Conservation (phyloP, 2,329 filamentous ascomycete species). For the Neospermospora avenae region DNA sequence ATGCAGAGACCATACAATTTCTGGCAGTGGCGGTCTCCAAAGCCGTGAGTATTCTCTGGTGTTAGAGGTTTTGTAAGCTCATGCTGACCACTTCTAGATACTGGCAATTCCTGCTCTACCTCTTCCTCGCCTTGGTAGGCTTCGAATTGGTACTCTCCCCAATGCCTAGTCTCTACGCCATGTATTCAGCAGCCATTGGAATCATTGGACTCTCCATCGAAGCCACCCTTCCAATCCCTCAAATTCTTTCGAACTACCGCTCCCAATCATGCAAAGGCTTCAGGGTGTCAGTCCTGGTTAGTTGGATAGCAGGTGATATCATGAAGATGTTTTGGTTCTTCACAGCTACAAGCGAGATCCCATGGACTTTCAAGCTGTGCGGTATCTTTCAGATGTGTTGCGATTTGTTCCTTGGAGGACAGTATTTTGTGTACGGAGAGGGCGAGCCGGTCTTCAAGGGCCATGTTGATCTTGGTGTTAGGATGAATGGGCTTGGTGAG, state of each 20-base stretch:
- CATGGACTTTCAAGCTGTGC: constrained; percentile 77
- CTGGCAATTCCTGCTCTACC: constrained; percentile 73
- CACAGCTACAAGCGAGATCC: constrained; percentile 65
- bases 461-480: constrained; percentile 13
- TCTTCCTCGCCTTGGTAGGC: constrained; percentile 57
- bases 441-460: constrained; percentile 36
- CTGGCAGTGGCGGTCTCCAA: constrained; percentile 75
- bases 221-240: constrained; percentile 76
- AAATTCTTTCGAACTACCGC: constrained; percentile 69
- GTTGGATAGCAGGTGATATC: constrained; percentile 75
- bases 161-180: constrained; percentile 52
- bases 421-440: constrained; percentile 69
- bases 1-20: constrained; percentile 66
- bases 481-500: constrained; percentile 22
- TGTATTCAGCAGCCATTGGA: constrained; percentile 67
- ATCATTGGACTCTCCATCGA: constrained; percentile 75
- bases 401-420: constrained; percentile 69
- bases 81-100: constrained; percentile 48
- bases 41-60: constrained; percentile 46
- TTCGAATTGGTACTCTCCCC: constrained; percentile 66
- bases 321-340: constrained; percentile 92
- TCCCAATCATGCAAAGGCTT: constrained; percentile 73
- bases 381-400: constrained; percentile 78
- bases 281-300: constrained; percentile 68
- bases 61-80: not conserved